A percentile compares a stretch with the other conserved stretches of the same genome.
phyloP scores from a whole-genome alignment of 2,329 filamentous ascomycete genomes.

The Thelonectria discophora region DNA sequence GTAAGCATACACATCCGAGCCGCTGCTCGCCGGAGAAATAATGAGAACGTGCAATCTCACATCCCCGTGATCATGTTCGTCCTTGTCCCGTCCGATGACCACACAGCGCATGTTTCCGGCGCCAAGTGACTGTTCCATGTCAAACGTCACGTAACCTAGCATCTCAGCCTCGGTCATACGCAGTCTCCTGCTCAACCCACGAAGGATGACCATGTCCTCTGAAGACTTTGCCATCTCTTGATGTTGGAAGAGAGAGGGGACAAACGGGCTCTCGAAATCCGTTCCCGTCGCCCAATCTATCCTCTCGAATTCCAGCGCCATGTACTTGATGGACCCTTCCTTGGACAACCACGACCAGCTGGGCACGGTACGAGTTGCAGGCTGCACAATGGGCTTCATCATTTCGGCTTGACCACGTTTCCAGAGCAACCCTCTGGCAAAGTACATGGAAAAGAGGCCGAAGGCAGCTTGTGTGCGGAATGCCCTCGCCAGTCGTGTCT shows the following conservation, averaged over 20 bases:
- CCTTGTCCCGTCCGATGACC: slow-evolving; percentile 1
- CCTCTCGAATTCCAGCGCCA: slow-evolving; percentile 3
- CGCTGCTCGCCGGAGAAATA: not conserved
- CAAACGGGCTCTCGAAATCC: not conserved
- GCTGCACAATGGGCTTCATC: not conserved
- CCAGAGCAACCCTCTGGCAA: not conserved
- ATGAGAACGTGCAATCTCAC: not conserved
- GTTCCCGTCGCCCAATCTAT: not conserved
- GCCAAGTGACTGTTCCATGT: not conserved
- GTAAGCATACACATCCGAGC: not conserved
- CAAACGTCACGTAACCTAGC: not conserved
- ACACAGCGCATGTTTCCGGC: not conserved
- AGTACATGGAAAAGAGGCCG: not conserved
- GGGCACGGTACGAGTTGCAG: not conserved
- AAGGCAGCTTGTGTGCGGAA: not conserved
- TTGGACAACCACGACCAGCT: slow-evolving; percentile 6
- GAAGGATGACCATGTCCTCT: not conserved
- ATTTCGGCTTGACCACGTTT: not conserved
- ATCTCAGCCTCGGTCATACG: not conserved
- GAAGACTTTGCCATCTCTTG: too few species aligned
- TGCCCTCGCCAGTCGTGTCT: not conserved
- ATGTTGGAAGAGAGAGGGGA: not conserved
- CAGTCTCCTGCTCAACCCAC: not conserved
- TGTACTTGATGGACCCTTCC: not conserved
- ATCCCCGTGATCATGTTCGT: not conserved